Evolutionary conservation across 345 rosid genomes (phyloP).

Genomic region (Hibiscus trionum): DNA sequence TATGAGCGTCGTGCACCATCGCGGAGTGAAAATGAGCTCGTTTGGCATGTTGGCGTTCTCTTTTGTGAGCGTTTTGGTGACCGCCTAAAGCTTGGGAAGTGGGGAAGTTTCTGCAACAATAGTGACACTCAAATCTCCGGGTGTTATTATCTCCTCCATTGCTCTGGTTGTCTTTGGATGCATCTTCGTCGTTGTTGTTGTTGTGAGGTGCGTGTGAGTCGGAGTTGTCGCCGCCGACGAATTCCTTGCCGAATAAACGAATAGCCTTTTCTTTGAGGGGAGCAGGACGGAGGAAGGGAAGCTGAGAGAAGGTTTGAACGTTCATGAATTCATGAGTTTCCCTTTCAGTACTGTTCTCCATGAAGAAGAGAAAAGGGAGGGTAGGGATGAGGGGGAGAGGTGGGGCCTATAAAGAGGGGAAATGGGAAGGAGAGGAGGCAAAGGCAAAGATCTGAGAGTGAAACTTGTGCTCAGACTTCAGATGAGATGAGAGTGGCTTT

Average conservation of each 20-base stretch:
- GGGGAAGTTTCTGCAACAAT: slow-evolving; percentile 90
- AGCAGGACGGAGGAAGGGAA: slow-evolving; percentile 62
- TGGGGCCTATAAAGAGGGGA: neutral
- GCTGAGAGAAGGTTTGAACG: slow-evolving; percentile 45
- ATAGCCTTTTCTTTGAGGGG: slow-evolving; percentile 41
- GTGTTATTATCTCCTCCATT: slow-evolving; percentile 30
- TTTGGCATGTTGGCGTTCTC: slow-evolving; percentile 94
- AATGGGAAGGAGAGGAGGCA: neutral
- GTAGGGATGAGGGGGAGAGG: slow-evolving; percentile 6
- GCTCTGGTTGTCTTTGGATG: slow-evolving; percentile 18
- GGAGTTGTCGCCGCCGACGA: slow-evolving; percentile 21
- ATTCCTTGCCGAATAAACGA: slow-evolving; percentile 87
- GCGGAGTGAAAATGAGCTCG: slow-evolving; percentile 68
- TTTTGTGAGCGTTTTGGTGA: slow-evolving; percentile 97
- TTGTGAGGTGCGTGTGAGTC: slow-evolving; percentile 20
- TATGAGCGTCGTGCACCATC: slow-evolving; percentile 45
- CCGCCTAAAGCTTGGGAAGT: slow-evolving; percentile 99
- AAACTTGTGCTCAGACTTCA: too few species aligned
- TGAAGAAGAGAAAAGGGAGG: neutral
- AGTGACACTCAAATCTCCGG: slow-evolving; percentile 87
- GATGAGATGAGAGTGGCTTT: too few species aligned
- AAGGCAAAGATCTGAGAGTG: neutral
- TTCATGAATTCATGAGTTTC: slow-evolving; percentile 62
- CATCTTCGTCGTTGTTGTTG: slow-evolving; percentile 22
- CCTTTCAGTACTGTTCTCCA: slow-evolving; percentile 23